phyloP scores from a whole-genome alignment of 1,139 yeast species.

The Geotrichum reessii region DNA sequence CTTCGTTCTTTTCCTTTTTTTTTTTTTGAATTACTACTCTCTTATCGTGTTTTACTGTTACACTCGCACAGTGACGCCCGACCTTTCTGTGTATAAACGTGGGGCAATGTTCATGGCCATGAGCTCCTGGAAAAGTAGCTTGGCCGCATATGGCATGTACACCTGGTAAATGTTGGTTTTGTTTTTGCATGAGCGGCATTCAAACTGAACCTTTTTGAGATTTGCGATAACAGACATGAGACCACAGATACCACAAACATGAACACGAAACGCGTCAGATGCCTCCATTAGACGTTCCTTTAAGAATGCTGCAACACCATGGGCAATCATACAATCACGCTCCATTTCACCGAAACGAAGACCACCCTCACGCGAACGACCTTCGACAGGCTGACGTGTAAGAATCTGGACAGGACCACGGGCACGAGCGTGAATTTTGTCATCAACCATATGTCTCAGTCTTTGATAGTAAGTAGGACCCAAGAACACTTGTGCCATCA shows the following conservation, averaged over 20 bases:
- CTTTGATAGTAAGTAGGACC: constrained; percentile 99
- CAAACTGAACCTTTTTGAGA: constrained; percentile 93
- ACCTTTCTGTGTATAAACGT: constrained; percentile 40
- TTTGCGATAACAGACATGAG: constrained; percentile 96
- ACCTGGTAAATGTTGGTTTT: constrained; percentile 97
- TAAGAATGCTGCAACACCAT: constrained; percentile 96
- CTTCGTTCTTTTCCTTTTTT: not conserved
- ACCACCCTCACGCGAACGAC: constrained; percentile 99
- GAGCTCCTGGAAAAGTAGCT: constrained; percentile 90
- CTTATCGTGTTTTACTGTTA: constrained; percentile 8
- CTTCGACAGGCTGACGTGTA: constrained; percentile 98
- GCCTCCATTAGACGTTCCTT: constrained; percentile 98
- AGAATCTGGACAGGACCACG: constrained; percentile 98
- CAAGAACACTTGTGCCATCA: constrained; percentile 96
- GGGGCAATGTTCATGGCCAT: constrained; percentile 93
- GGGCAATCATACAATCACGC: constrained; percentile 99
- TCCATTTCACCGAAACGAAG: constrained; percentile 99
- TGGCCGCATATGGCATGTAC: constrained; percentile 96
- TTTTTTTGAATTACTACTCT: not conserved
- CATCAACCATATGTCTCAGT: constrained; percentile 98
- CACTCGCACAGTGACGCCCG: constrained; percentile 36
- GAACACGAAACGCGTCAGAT: constrained; percentile 96
- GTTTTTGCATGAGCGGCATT: constrained; percentile 96
- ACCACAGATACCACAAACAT: constrained; percentile 96
- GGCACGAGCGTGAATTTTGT: constrained; percentile 98